Evolutionary conservation across 1,284 basidiomycete genomes (phyloP).

Genomic region (Porphyrellus sp.): DNA sequence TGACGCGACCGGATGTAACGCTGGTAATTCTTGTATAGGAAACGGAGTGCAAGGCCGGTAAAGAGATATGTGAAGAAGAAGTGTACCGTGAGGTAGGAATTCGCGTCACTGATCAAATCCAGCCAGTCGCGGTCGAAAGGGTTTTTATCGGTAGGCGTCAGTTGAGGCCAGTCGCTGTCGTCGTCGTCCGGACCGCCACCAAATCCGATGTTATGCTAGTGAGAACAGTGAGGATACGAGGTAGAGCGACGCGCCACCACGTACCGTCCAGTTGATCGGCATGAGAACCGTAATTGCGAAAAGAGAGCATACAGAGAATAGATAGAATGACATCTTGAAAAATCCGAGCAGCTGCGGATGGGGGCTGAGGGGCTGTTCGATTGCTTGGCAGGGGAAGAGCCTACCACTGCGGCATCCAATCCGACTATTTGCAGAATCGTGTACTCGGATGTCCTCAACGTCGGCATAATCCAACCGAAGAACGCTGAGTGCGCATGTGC

Average conservation of each 20-base stretch:
- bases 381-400: slow-evolving; percentile 26
- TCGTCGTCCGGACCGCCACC: slow-evolving; percentile 59
- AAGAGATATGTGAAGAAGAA: slow-evolving; percentile 93
- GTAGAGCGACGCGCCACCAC: slow-evolving; percentile 18
- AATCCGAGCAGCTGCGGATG: slow-evolving; percentile 81
- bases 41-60: slow-evolving; percentile 80
- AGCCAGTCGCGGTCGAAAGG: slow-evolving; percentile 62
- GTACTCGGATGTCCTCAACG: slow-evolving; percentile 85
- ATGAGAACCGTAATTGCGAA: slow-evolving; percentile 80
- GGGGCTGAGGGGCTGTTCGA: background rate
- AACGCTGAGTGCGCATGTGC: slow-evolving; percentile 80
- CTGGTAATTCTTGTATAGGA: slow-evolving; percentile 86
- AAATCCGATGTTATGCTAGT: slow-evolving; percentile 73
- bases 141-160: slow-evolving; percentile 29
- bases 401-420: slow-evolving; percentile 88
- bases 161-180: slow-evolving; percentile 47
- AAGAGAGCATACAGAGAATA: slow-evolving; percentile 84
- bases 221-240: slow-evolving; percentile 32
- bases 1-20: slow-evolving; percentile 91
- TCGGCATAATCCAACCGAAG: slow-evolving; percentile 95
- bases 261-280: slow-evolving; percentile 85
- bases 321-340: slow-evolving; percentile 90
- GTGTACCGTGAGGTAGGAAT: slow-evolving; percentile 83
- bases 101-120: slow-evolving; percentile 82
- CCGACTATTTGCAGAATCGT: slow-evolving; percentile 96